Base-by-base conservation (phyloP, 805 yeast genomes). In the Pichia eremophila region DNA sequence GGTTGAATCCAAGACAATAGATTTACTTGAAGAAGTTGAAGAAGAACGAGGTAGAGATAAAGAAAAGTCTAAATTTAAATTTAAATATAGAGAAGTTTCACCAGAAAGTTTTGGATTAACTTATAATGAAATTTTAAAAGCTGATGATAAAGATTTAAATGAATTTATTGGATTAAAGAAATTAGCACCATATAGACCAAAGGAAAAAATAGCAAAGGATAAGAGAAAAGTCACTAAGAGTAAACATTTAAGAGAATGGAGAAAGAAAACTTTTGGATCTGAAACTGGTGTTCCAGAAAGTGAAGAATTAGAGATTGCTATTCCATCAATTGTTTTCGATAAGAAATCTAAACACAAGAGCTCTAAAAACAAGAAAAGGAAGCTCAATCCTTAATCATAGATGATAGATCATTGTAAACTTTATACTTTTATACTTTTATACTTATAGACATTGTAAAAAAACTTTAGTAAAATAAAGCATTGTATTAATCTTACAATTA, bases 81-180 rank as follows among this genome's bases (percentile, higher is more conserved):
- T 93, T 74, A 81, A 80, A 57, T 93, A 93, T 62, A 78, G 97
- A 58, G 95, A 89, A 57, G 98, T 93, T 5, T 89, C 96, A 1
- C 97, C 99, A 9, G 98, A 93, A 59, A 70, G 89, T 10, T 93
- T 78, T 67, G 98, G 98, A 12, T 72, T 93, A 43, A 73, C 85
- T 0, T 76, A 93, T 0, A 74, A 93, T 52, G 99, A 93, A 57
- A 93, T 93, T 43, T 71, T 93, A 46, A 68, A 87, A 49, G 99
- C 99, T 14, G 91, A 86, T 59, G 99, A 93, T 63, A 73, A 75
- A 51, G 85, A 83, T 43, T 72, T 93, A 64, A 93, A 93, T 65
- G 83, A 81, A 48, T 89, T 74, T 58, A 82, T 89, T 49, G 93
- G 96, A 22, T 69, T 93, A 57, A 91, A 91, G 71, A 90, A 90